These are phyloP conservation scores for Entonaema liquescens DNA, from an alignment of 495 filamentous ascomycete genomes.

Conservation along the genomic window DNA sequence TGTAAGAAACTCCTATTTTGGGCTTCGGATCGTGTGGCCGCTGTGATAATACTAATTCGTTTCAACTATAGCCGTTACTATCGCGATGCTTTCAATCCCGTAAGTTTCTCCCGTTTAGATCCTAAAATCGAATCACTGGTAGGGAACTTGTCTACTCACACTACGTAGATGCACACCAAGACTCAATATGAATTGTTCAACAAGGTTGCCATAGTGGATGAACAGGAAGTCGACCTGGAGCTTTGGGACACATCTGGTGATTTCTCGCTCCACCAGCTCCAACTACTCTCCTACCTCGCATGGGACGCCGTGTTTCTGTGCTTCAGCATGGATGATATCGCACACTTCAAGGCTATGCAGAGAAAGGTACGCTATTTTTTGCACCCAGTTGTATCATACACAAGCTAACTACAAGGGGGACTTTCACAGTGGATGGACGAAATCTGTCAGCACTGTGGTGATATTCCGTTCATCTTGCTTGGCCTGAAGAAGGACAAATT, in stretches of 20 bases:
- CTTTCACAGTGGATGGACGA: conserved; percentile 34
- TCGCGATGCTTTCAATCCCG: conserved; percentile 24
- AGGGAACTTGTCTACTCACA: background rate
- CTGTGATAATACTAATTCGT: conserved; percentile 2
- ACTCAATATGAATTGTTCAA: conserved; percentile 39
- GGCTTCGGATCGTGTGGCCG: background rate
- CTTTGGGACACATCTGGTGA: conserved; percentile 47
- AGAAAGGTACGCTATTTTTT: conserved; percentile 18
- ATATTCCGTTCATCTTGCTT: conserved; percentile 37
- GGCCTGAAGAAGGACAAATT: conserved; percentile 43
- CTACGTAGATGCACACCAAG: conserved; percentile 15
- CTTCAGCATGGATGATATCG: conserved; percentile 32
- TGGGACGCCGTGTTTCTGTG: conserved; percentile 48
- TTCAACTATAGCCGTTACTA: conserved; percentile 35
- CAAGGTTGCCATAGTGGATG: conserved; percentile 33
- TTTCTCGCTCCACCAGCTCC: conserved; percentile 32
- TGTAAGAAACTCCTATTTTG: conserved; percentile 24
- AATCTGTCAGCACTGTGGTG: conserved; percentile 34
- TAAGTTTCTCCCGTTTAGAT: conserved; percentile 1
- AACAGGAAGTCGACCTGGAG: conserved; percentile 36
- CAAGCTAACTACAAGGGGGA: conserved; percentile 11
- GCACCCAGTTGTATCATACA: background rate
- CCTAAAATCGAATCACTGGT: background rate
- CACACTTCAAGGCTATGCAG: conserved; percentile 20
- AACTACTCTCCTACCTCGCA: conserved; percentile 39